Conservation (phyloP, 352 stramenopile genomes). For the Globisporangium solare region DNA sequence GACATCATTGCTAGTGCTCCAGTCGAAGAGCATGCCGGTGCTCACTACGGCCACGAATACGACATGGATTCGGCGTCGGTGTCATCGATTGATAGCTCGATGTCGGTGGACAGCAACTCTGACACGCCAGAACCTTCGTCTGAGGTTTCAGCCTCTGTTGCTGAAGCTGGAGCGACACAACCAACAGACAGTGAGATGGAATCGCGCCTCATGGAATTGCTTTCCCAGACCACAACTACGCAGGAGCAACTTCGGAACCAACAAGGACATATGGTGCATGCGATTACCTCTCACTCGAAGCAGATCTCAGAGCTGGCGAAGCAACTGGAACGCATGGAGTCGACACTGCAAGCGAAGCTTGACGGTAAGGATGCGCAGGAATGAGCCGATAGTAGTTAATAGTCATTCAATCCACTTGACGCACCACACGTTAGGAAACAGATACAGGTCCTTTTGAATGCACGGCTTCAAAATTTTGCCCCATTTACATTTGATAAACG, state of each 20-base stretch:
- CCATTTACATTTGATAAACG: too few species aligned
- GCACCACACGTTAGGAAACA: background rate
- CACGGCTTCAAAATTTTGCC: too few species aligned
- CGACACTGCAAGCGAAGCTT: conserved; percentile 35
- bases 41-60: conserved; percentile 5
- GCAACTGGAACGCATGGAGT: conserved; percentile 56
- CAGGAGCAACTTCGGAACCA: conserved; percentile 55
- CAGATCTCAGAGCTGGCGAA: conserved; percentile 51
- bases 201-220: conserved; percentile 38
- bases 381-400: background rate
- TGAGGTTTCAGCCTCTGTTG: background rate
- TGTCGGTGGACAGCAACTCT: conserved; percentile 13
- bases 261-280: conserved; percentile 46
- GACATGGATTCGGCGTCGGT: conserved; percentile 12
- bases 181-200: conserved; percentile 38
- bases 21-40: background rate
- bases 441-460: too few species aligned
- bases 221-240: conserved; percentile 49
- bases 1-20: conserved; percentile 29
- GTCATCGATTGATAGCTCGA: conserved; percentile 18
- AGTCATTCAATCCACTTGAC: background rate
- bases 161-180: background rate
- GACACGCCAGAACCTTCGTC: conserved; percentile 1
- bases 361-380: conserved; percentile 9
- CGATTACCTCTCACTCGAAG: conserved; percentile 46